Percentiles rank a stretch among this genome's conserved stretches.
Conservation (phyloP, 306 rosid genomes). For the Alnus glutinosa region DNA sequence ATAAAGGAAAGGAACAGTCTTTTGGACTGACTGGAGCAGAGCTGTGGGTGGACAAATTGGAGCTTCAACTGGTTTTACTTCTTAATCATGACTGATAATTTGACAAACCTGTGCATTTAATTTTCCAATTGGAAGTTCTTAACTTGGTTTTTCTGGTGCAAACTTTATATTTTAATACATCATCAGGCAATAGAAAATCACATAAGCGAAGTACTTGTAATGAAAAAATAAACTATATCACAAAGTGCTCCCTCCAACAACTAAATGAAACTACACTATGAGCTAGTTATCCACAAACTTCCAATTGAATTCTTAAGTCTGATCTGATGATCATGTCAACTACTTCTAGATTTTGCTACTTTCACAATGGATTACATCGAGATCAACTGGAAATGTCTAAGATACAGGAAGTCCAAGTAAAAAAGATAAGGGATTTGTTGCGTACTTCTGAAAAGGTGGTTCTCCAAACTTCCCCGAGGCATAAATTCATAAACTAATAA, state of each 20-base stretch:
- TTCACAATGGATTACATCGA: constrained; percentile 7
- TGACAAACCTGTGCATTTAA: neutral
- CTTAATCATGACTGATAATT: neutral
- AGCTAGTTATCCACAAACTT: neutral
- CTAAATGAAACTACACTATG: neutral
- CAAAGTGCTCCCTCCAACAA: neutral
- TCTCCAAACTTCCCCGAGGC: constrained; percentile 99
- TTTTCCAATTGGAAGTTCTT: neutral
- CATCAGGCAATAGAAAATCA: neutral
- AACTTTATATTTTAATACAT: neutral
- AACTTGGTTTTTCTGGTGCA: neutral
- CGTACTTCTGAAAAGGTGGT: constrained; percentile 95
- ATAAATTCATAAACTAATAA: constrained; percentile 89
- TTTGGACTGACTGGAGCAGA: neutral
- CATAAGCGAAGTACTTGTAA: neutral
- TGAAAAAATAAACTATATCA: constrained; percentile 4
- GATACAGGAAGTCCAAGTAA: neutral
- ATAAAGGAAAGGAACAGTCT: neutral
- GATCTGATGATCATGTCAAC: neutral
- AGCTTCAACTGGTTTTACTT: neutral
- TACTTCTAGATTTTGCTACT: constrained; percentile 13
- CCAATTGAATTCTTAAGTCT: neutral
- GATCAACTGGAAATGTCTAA: constrained; percentile 29
- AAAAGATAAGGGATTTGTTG: constrained; percentile 38
- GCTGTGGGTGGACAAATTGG: neutral